Conservation (phyloP, 176 grass and related monocot species). For the Tuctoria greenei region DNA sequence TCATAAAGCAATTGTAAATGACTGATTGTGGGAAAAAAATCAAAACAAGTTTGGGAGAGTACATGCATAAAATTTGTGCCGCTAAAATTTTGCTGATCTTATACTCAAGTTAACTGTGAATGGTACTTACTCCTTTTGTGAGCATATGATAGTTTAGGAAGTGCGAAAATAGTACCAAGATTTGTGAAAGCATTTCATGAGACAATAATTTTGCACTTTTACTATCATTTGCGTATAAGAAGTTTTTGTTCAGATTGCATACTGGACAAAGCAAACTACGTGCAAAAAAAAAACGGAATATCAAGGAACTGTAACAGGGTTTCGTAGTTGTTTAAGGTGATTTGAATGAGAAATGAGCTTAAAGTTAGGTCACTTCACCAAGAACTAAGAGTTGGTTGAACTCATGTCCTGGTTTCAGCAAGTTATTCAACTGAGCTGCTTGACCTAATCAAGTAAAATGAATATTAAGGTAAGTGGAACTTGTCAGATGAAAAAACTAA, state of each 20-base stretch:
- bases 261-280: background rate
- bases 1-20: slow-evolving; percentile 11
- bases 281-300: background rate
- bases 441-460: slow-evolving; percentile 59
- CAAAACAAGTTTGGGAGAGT: background rate
- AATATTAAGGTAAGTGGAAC: background rate
- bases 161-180: background rate
- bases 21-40: slow-evolving; percentile 7
- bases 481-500: background rate
- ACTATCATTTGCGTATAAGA: background rate
- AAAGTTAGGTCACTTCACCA: slow-evolving; percentile 48
- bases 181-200: background rate
- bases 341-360: slow-evolving; percentile 6
- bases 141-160: background rate
- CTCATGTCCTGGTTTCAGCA: slow-evolving; percentile 83
- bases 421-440: slow-evolving; percentile 67
- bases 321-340: background rate
- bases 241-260: background rate
- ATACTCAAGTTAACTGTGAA: slow-evolving; percentile 13
- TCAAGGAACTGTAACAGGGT: background rate
- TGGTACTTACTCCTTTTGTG: background rate
- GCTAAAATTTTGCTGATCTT: background rate
- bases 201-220: background rate
- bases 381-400: slow-evolving; percentile 85
- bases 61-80: background rate